These are phyloP conservation scores for Chalara sp. DNA, from an alignment of 2,329 filamentous ascomycete genomes.

Conservation along the genomic window DNA sequence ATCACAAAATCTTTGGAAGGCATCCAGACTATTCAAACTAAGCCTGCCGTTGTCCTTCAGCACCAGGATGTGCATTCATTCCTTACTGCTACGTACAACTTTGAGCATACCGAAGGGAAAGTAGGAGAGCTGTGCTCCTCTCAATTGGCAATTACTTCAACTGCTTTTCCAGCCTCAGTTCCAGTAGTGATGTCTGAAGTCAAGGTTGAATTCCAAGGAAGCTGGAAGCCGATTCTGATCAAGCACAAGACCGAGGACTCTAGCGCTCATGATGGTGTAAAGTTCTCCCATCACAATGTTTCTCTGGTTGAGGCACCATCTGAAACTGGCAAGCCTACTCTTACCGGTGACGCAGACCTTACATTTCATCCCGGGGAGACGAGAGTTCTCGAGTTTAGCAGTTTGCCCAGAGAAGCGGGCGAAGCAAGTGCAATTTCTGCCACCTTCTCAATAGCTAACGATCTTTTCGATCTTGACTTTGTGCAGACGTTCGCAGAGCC, in stretches of 20 bases:
- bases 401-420: slow-evolving; percentile 77
- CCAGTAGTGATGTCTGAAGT: slow-evolving; percentile 46
- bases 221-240: slow-evolving; percentile 47
- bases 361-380: slow-evolving; percentile 60
- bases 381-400: slow-evolving; percentile 63
- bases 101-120: slow-evolving; percentile 50
- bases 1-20: slow-evolving; percentile 49
- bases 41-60: slow-evolving; percentile 43
- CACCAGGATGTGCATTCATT: slow-evolving; percentile 48
- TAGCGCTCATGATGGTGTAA: not conserved
- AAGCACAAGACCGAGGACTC: slow-evolving; percentile 19
- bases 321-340: slow-evolving; percentile 13
- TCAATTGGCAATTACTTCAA: slow-evolving; percentile 51
- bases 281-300: slow-evolving; percentile 13
- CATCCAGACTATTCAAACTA: slow-evolving; percentile 33
- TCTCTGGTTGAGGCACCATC: slow-evolving; percentile 13
- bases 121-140: slow-evolving; percentile 53
- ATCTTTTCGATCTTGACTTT: slow-evolving; percentile 62
- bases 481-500: slow-evolving; percentile 45
- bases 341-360: slow-evolving; percentile 56
- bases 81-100: slow-evolving; percentile 48
- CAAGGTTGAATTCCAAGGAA: slow-evolving; percentile 49
- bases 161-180: slow-evolving; percentile 44
- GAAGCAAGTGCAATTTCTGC: slow-evolving; percentile 61
- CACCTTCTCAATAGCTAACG: slow-evolving; percentile 54